Evolutionary conservation across 352 stramenopile genomes (phyloP).

Genomic region (Achlya hypogyna): DNA sequence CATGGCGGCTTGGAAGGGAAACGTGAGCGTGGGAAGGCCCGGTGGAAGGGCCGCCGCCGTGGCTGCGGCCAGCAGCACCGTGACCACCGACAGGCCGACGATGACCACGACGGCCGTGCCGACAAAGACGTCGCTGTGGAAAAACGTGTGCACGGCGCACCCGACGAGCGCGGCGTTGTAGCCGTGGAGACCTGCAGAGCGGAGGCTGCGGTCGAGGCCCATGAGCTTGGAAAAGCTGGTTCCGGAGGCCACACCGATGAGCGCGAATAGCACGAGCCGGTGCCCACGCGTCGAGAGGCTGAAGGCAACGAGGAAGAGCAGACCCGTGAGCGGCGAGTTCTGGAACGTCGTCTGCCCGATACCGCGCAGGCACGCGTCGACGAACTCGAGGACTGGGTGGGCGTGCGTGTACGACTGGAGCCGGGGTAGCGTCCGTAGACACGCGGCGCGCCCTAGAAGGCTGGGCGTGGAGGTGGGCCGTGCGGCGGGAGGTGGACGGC

Average conservation of each 20-base stretch:
- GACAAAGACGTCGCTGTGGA: neutral
- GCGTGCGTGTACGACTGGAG: neutral
- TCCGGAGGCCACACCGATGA: neutral
- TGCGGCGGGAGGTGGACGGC: neutral
- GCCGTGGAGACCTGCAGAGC: conserved; percentile 6
- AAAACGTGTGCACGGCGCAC: conserved; percentile 17
- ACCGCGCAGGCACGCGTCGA: conserved; percentile 12
- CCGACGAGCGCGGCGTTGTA: conserved; percentile 20
- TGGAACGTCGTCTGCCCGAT: conserved; percentile 19
- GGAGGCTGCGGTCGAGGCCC: neutral
- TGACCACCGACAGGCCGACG: neutral
- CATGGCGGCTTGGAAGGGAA: conserved; percentile 17
- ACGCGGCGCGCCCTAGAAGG: neutral
- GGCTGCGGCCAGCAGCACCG: conserved; percentile 3
- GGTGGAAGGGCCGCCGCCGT: neutral
- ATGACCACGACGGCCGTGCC: neutral
- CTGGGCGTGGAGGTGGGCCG: neutral
- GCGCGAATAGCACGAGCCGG: conserved; percentile 1
- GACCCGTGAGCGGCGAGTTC: conserved; percentile 19
- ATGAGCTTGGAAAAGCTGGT: conserved; percentile 15
- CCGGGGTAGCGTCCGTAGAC: conserved; percentile 4
- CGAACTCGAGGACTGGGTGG: neutral
- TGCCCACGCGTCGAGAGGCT: neutral
- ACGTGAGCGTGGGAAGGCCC: conserved; percentile 13
- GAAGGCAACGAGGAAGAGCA: conserved; percentile 12